Evolutionary conservation across 805 yeast genomes (phyloP).

Genomic region (Danielia oregonensis): DNA sequence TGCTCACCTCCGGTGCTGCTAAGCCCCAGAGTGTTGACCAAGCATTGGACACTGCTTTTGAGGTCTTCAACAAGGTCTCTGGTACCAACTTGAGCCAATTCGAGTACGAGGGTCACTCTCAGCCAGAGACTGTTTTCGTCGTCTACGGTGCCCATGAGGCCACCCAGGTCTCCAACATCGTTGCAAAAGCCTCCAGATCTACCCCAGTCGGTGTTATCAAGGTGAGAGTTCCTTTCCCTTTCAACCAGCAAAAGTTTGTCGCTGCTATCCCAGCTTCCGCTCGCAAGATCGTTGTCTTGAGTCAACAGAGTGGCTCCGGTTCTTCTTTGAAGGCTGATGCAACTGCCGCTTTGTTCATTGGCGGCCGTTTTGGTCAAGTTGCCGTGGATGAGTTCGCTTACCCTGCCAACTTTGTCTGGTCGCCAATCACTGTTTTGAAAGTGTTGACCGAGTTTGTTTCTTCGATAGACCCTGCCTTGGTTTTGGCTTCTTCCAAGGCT

Average conservation of each 20-base stretch:
- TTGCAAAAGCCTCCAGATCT: conserved; percentile 31
- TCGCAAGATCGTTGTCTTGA: conserved; percentile 62
- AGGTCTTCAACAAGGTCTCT: conserved; percentile 48
- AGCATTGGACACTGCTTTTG: conserved; percentile 45
- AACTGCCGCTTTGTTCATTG: conserved; percentile 63
- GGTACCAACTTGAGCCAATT: conserved; percentile 57
- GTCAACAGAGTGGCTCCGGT: conserved; percentile 40
- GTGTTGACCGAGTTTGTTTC: conserved; percentile 42
- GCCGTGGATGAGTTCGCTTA: conserved; percentile 51
- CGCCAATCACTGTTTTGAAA: conserved; percentile 49
- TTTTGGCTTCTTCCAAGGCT: conserved; percentile 20
- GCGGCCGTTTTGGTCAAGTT: conserved; percentile 36
- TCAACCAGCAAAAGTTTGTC: conserved; percentile 60
- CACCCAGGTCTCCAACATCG: conserved; percentile 46
- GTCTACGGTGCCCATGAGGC: conserved; percentile 73
- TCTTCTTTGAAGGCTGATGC: conserved; percentile 65
- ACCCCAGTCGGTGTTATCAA: conserved; percentile 58
- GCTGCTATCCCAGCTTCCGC: conserved; percentile 55
- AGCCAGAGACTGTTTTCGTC: conserved; percentile 74
- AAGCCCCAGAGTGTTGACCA: conserved; percentile 26
- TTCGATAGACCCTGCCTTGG: conserved; percentile 23
- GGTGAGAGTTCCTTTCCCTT: conserved; percentile 78
- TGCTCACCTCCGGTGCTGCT: conserved; percentile 24
- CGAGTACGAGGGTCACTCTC: conserved; percentile 62
- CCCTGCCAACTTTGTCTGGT: conserved; percentile 52